phyloP scores from a whole-genome alignment of 768 basidiomycete genomes.

The Rhizopogon vinicolor region DNA sequence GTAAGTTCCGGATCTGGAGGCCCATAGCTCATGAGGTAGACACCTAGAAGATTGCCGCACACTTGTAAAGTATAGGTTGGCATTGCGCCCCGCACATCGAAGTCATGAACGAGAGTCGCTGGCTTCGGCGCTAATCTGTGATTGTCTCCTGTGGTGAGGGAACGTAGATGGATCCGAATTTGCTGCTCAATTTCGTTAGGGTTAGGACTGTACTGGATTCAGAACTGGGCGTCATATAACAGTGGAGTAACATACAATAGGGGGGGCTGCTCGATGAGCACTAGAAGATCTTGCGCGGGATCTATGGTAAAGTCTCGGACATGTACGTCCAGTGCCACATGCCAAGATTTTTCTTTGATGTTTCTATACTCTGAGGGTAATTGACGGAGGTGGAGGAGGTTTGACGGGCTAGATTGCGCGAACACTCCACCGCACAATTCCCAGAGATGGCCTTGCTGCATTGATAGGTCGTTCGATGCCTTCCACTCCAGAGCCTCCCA shows the following conservation, averaged over 20 bases:
- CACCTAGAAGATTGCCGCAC: conserved; percentile 45
- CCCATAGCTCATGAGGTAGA: conserved; percentile 38
- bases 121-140: conserved; percentile 40
- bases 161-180: conserved; percentile 38
- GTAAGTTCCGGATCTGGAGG: conserved; percentile 40
- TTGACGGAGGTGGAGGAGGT: conserved; percentile 37
- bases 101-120: conserved; percentile 24
- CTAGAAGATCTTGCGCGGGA: conserved; percentile 60
- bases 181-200: not conserved
- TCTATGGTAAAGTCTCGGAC: conserved; percentile 64
- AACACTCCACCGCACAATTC: conserved; percentile 58
- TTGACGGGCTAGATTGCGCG: conserved; percentile 31
- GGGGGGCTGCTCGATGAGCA: conserved; percentile 39
- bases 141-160: conserved; percentile 37
- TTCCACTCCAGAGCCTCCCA: conserved; percentile 39
- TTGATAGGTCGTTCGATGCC: conserved; percentile 27
- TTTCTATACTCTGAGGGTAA: conserved; percentile 45
- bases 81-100: conserved; percentile 12
- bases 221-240: not conserved
- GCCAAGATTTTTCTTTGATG: conserved; percentile 46
- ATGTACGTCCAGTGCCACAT: conserved; percentile 27
- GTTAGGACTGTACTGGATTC: not conserved
- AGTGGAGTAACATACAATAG: conserved; percentile 24
- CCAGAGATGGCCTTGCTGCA: conserved; percentile 44
- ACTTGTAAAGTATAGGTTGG: conserved; percentile 50